phyloP scores from a whole-genome alignment of 768 basidiomycete species.

The Pisolithus albus region DNA sequence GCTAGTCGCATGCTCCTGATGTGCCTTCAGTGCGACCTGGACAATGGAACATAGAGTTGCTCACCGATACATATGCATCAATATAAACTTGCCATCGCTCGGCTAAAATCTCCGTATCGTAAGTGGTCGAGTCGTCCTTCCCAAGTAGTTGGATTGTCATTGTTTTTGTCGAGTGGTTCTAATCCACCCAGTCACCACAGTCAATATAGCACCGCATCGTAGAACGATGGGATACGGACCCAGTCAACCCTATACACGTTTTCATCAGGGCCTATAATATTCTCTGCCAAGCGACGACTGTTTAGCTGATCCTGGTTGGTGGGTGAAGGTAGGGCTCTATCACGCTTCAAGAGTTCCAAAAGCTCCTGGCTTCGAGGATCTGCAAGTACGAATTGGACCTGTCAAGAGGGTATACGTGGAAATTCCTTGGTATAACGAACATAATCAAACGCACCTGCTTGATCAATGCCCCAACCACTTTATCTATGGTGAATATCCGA shows the following conservation, averaged over 20 bases:
- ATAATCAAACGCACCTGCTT: constrained; percentile 58
- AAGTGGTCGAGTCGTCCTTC: constrained; percentile 69
- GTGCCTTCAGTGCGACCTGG: background rate
- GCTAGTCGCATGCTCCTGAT: constrained; percentile 52
- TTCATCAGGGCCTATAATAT: constrained; percentile 66
- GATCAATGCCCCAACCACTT: constrained; percentile 79
- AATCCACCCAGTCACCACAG: background rate
- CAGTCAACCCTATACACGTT: constrained; percentile 77
- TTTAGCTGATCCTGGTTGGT: constrained; percentile 70
- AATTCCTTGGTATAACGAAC: background rate
- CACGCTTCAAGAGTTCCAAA: constrained; percentile 62
- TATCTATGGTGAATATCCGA: constrained; percentile 90
- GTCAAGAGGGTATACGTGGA: background rate
- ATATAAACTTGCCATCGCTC: constrained; percentile 78
- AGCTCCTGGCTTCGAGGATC: constrained; percentile 70
- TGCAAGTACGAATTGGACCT: constrained; percentile 62
- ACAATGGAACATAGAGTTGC: constrained; percentile 9
- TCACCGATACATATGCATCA: constrained; percentile 65
- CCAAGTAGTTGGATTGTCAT: constrained; percentile 72
- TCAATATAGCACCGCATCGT: background rate
- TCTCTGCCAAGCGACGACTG: constrained; percentile 60
- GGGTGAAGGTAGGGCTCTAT: constrained; percentile 49
- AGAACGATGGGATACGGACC: constrained; percentile 36
- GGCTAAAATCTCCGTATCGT: constrained; percentile 70
- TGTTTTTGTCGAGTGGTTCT: constrained; percentile 61